Evolutionary conservation across 176 grass and related monocot genomes (phyloP), one percentile per base, ranked within the genome.

Genomic region (Carex parvula): DNA sequence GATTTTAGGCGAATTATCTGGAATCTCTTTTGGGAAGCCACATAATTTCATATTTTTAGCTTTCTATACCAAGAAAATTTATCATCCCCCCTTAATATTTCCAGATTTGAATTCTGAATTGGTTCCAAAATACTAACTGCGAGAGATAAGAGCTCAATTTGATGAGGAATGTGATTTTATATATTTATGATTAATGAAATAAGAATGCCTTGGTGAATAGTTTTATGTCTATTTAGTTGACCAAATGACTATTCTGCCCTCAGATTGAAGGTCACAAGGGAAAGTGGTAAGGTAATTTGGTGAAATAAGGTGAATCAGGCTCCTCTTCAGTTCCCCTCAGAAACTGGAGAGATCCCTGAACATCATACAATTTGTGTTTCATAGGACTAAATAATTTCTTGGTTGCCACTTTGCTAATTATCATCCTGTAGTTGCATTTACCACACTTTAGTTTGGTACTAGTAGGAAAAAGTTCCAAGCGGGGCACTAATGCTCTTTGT

Each of bases 51-150:
- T 4, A 77, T 22, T 33, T 56, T 56, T 56, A 56, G 9, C 48
- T 26, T 77, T 77, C 5, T 55, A 77, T 6, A 18, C 50, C 24
- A 30, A 56, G 14, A 24, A 33, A 78, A 17, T 56, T 77, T 78
- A 10, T 17, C 24, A 57, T 0, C 30, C 57, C 17, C 2, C 12
- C 14, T 35, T 78, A 18, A 30, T 78, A 78, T 57, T 32, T 33
- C 52, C 73, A 78, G 73, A 78, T 78, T 78, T 30, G 24, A 30
- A 57, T 56, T 50, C 52, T n/a, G 26, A 78, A 78, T 15, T 57
- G 73, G 4, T 39, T 39, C 48, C 15, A 22, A 15, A 78, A 33
- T 35, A 18, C 1, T 10, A 17, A 16, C 52, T 56, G 14, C 8
- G 52, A 57, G 73, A 78, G 13, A 16, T 3, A 35, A 17, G 3